Conservation (phyloP, 495 filamentous ascomycete genomes). For the Lepidopterella palustris region DNA sequence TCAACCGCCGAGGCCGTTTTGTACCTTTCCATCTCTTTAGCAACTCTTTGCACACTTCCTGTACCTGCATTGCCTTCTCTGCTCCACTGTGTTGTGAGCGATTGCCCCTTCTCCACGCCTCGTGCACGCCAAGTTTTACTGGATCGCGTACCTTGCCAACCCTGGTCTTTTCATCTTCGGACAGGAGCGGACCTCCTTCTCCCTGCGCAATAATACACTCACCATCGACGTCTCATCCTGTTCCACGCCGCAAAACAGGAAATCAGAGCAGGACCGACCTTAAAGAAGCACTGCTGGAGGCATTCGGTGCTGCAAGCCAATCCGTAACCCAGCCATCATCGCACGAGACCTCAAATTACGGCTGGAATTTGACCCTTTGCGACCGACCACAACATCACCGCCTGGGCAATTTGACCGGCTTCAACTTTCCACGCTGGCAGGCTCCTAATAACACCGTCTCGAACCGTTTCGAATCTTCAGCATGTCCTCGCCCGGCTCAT, state of each 20-base stretch:
- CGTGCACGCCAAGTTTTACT: not conserved
- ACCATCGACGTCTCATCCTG: not conserved
- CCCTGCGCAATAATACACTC: not conserved
- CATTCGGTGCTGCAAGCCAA: not conserved
- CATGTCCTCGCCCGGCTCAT: slow-evolving; percentile 22
- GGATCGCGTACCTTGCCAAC: slow-evolving; percentile 15
- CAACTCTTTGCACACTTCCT: not conserved
- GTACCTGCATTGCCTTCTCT: not conserved
- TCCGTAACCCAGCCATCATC: slow-evolving; percentile 21
- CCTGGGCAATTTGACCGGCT: slow-evolving; percentile 4
- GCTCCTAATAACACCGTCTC: slow-evolving; percentile 9
- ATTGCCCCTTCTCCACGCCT: not conserved
- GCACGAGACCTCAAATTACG: slow-evolving; percentile 5
- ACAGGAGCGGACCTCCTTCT: slow-evolving; percentile 11
- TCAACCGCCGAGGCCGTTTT: too few species aligned
- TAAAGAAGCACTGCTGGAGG: not conserved
- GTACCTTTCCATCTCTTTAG: not conserved
- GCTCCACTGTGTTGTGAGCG: not conserved
- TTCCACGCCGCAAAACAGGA: slow-evolving; percentile 16
- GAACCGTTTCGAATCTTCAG: slow-evolving; percentile 23
- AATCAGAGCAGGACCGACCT: slow-evolving; percentile 18
- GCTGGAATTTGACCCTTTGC: slow-evolving; percentile 16
- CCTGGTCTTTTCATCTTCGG: slow-evolving; percentile 7
- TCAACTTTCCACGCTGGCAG: slow-evolving; percentile 20
- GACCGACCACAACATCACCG: slow-evolving; percentile 21